Evolutionary conservation across 2,329 filamentous ascomycete species (phyloP), one percentile per base, ranked within the genome.

Genomic region (Ophiosphaerella korrae): DNA sequence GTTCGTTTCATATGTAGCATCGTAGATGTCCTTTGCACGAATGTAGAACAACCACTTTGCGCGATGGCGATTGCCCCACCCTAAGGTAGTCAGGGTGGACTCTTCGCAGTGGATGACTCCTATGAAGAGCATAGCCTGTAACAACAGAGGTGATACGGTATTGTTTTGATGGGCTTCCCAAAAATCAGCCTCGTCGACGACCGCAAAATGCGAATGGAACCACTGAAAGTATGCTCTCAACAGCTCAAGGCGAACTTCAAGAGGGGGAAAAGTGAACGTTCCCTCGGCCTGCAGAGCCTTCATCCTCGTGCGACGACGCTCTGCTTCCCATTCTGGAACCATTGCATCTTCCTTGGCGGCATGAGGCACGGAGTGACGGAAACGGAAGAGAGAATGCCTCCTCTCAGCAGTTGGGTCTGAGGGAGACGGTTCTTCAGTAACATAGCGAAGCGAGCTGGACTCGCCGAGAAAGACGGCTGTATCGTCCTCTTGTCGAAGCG

Each of bases 131-230:
- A 84, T 80, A 0, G 79, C 76, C 55, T 83, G 80, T 1, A 83
- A 60, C 2, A 84, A 63, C 3, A 83, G 68, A 1, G 76, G 78
- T 3, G 82, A 82, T 2, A 83, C 70, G 1, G 68, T 74, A 8
- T 74, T 73, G 8, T 72, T 68, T 7, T 65, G 66, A 34, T 80
- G 75, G 2, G 68, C 66, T 2, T 68, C 63, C 46, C 75, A 72
- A 7, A 82, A 68, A 0, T 77, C 74, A 1, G 69, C 67, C 3
- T 79, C 75, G 55, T 84, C 80, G 0, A 84, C 57, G 11, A 84
- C 75, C 0, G 82, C 80, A 41, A 83, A 84, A 46, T 79, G 80
- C 0, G 82, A 80, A 54, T 84, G 82, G 45, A 83, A 84, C 77
- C 80, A 82, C 18, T 74, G 70, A 47, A 84, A 84, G 66, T 83